A percentile compares a stretch with the other conserved stretches of the same genome.
phyloP scores from a whole-genome alignment of 495 filamentous ascomycete genomes.

The Hypoxylon intermedium region DNA sequence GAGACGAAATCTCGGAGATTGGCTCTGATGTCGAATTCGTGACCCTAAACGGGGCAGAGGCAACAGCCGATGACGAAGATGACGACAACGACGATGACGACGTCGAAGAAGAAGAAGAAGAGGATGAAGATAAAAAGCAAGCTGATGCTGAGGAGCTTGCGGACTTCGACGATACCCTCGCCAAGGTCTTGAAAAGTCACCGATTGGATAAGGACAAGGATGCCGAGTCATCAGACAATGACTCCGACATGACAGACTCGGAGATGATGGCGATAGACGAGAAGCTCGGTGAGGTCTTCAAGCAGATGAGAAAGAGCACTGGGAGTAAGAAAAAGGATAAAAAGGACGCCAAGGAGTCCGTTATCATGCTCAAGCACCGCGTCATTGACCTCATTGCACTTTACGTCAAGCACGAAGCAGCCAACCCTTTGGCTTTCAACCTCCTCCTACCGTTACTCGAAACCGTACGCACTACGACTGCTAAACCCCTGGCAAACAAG shows the following conservation, averaged over 20 bases:
- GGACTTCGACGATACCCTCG: slow-evolving; percentile 79
- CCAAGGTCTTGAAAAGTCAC: slow-evolving; percentile 72
- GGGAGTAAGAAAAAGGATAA: slow-evolving; percentile 76
- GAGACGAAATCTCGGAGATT: slow-evolving; percentile 45
- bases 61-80: slow-evolving; percentile 44
- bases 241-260: slow-evolving; percentile 87
- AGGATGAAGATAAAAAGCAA: slow-evolving; percentile 50
- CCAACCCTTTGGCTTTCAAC: slow-evolving; percentile 67
- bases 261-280: slow-evolving; percentile 92
- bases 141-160: slow-evolving; percentile 50
- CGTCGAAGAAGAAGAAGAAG: slow-evolving; percentile 55
- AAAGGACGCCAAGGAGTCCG: slow-evolving; percentile 84
- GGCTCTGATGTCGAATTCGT: slow-evolving; percentile 57
- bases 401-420: slow-evolving; percentile 80
- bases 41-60: slow-evolving; percentile 44
- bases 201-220: slow-evolving; percentile 62
- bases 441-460: slow-evolving; percentile 68
- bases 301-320: slow-evolving; percentile 64
- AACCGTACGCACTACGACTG: slow-evolving; percentile 61
- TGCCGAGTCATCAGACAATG: slow-evolving; percentile 60
- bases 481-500: slow-evolving; percentile 76
- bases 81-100: slow-evolving; percentile 54
- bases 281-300: slow-evolving; percentile 82
- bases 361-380: slow-evolving; percentile 93
- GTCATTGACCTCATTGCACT: slow-evolving; percentile 87